A percentile compares a stretch with the other conserved stretches of the same genome.
Evolutionary conservation across 1,284 basidiomycete species (phyloP).

Genomic region (Boletellus dicymbophilus): DNA sequence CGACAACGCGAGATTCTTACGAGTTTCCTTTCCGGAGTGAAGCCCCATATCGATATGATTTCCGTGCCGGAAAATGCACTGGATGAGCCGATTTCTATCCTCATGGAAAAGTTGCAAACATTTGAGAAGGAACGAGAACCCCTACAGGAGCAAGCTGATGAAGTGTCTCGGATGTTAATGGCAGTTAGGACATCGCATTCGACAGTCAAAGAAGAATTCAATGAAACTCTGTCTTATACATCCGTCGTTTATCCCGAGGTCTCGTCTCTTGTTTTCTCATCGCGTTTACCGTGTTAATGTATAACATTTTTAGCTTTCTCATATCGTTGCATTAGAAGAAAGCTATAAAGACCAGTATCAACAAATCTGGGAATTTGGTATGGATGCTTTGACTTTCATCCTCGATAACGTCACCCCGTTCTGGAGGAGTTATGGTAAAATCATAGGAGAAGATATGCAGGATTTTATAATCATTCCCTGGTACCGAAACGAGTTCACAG

Average conservation of each 20-base stretch:
- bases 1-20: constrained; percentile 59
- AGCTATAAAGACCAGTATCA: constrained; percentile 75
- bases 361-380: constrained; percentile 73
- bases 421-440: constrained; percentile 77
- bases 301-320: constrained; percentile 51
- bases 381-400: constrained; percentile 71
- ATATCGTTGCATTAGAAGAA: constrained; percentile 68
- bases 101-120: constrained; percentile 41
- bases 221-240: constrained; percentile 64
- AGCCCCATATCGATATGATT: constrained; percentile 17
- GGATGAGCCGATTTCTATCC: constrained; percentile 50
- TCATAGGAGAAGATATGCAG: constrained; percentile 72
- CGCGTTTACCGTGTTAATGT: constrained; percentile 2
- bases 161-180: constrained; percentile 48
- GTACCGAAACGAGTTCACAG: constrained; percentile 80
- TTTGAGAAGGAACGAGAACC: constrained; percentile 46
- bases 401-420: constrained; percentile 74
- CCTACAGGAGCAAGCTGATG: constrained; percentile 43
- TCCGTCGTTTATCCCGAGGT: constrained; percentile 79
- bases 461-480: constrained; percentile 79
- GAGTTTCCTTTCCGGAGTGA: constrained; percentile 43
- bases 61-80: constrained; percentile 45
- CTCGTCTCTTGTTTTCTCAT: constrained; percentile 14
- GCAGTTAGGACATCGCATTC: constrained; percentile 56
- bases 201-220: constrained; percentile 62